These are phyloP conservation scores for Curvularia lunata DNA, from an alignment of 2,329 filamentous ascomycete genomes.

Conservation along the genomic window DNA sequence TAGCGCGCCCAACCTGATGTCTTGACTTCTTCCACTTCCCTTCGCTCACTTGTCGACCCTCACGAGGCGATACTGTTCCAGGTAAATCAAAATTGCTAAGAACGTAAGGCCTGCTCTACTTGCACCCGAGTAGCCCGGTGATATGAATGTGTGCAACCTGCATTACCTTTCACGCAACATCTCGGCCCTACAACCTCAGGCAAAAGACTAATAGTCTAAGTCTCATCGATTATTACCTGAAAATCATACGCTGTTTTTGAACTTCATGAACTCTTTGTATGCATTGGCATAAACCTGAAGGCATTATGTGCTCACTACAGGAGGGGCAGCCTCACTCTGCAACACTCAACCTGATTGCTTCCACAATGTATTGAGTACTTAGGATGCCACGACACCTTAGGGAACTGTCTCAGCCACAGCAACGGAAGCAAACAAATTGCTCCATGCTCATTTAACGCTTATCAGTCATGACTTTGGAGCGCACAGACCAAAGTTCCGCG, in stretches of 20 bases:
- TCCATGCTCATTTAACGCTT: not conserved
- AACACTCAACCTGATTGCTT: not conserved
- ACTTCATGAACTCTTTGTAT: not conserved
- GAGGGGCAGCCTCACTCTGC: not conserved
- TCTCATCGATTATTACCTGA: not conserved
- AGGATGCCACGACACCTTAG: too few relatives aligned
- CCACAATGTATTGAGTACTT: too few relatives aligned
- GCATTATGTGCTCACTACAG: not conserved
- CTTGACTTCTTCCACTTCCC: not conserved
- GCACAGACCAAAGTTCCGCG: not conserved
- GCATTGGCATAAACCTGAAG: not conserved
- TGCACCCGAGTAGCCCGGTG: not conserved
- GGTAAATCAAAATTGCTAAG: not conserved
- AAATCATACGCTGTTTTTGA: not conserved
- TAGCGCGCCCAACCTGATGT: not conserved
- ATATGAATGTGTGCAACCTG: not conserved
- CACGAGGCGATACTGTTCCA: not conserved
- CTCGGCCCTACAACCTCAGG: not conserved
- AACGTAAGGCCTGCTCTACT: not conserved
- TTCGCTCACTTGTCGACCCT: not conserved
- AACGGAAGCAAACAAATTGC: too few relatives aligned
- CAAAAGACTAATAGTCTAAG: not conserved
- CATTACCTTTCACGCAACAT: not conserved
- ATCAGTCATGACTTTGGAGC: not conserved
- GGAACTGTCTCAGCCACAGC: too few relatives aligned